A percentile compares a stretch with the other conserved stretches of the same genome.
phyloP scores from a whole-genome alignment of 164 flowering plant species.

The Vitis rotundifolia region DNA sequence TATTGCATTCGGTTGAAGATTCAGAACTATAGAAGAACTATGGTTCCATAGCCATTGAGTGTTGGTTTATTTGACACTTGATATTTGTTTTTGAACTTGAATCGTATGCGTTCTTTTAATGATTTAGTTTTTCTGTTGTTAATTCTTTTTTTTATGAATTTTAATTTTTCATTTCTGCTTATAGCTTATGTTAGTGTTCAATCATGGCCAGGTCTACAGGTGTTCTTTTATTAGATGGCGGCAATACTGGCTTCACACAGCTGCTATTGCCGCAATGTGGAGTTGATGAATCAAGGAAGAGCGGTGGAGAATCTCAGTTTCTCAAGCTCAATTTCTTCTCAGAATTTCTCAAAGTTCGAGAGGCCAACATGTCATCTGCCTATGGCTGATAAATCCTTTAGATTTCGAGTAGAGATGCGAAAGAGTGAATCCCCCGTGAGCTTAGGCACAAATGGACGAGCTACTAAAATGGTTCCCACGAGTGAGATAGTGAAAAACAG shows the following conservation, averaged over 20 bases:
- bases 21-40: too few species aligned
- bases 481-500: slow-evolving; percentile 47
- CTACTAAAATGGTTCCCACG: slow-evolving; percentile 66
- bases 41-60: too few species aligned
- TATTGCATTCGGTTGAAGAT: too few species aligned
- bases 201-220: slow-evolving; percentile 13
- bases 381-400: slow-evolving; percentile 9
- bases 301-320: slow-evolving; percentile 39
- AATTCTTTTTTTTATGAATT: too few species aligned
- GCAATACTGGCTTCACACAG: slow-evolving; percentile 70
- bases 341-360: slow-evolving; percentile 17
- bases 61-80: too few species aligned
- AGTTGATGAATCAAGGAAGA: slow-evolving; percentile 35
- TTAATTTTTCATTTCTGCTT: too few species aligned
- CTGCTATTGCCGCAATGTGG: slow-evolving; percentile 42
- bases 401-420: slow-evolving; percentile 38
- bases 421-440: slow-evolving; percentile 45
- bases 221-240: slow-evolving; percentile 40
- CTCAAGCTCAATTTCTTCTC: slow-evolving; percentile 41
- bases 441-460: slow-evolving; percentile 46
- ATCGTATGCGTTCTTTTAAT: too few species aligned
- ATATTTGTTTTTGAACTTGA: too few species aligned
- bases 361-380: slow-evolving; percentile 11
- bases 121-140: too few species aligned
- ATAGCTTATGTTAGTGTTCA: too few species aligned